Evolutionary conservation across 805 yeast species (phyloP).

Genomic region (Metschnikowia rubicola): DNA sequence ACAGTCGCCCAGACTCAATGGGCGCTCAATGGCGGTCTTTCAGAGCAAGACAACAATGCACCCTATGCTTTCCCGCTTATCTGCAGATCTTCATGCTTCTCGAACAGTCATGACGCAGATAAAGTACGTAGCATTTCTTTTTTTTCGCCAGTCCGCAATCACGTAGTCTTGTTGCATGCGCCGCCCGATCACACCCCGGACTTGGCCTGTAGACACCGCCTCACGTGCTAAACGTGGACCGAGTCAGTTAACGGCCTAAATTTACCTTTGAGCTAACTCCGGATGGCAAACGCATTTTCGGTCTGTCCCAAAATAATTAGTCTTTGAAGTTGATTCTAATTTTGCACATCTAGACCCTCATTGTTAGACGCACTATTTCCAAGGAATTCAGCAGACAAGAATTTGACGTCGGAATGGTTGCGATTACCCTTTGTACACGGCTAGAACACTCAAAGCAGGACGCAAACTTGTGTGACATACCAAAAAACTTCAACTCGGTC

Average conservation of each 20-base stretch:
- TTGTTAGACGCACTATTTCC: no score
- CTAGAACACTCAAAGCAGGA: no score
- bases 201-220: not conserved
- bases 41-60: not conserved
- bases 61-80: not conserved
- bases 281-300: not conserved
- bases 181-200: not conserved
- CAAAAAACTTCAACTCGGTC: no score
- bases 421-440: no score
- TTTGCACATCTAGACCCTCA: no score
- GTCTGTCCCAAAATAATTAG: no score
- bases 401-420: no score
- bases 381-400: no score
- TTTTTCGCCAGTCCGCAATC: slow-evolving; percentile 2
- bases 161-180: not conserved
- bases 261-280: not conserved
- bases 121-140: slow-evolving; percentile 1
- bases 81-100: slow-evolving; percentile 7
- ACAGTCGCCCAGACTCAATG: not conserved
- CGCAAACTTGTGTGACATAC: no score
- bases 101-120: slow-evolving; percentile 7
- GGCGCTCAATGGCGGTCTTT: not conserved
- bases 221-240: not conserved
- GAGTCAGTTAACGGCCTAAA: not conserved
- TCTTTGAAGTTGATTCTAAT: no score